phyloP scores from a whole-genome alignment of 164 flowering plant species.

The Berberis thunbergii region DNA sequence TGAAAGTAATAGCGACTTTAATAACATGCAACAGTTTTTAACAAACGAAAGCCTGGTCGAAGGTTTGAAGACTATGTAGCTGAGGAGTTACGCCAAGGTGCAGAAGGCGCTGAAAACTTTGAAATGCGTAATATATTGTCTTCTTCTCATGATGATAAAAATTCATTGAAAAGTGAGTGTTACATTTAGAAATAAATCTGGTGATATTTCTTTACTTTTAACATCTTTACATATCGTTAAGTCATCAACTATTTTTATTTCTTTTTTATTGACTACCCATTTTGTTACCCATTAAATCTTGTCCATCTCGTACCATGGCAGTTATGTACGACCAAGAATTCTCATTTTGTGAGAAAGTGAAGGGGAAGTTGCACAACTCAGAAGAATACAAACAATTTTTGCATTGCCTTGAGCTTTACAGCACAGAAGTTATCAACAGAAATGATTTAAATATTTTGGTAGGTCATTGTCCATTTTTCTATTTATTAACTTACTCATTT shows the following conservation, averaged over 20 bases:
- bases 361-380: conserved; percentile 46
- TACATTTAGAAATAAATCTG: too few species aligned
- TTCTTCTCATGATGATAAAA: conserved; percentile 45
- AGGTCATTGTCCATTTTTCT: conserved; percentile 8
- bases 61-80: conserved; percentile 38
- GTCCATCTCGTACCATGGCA: conserved; percentile 15
- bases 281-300: background rate
- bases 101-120: conserved; percentile 41
- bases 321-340: conserved; percentile 49
- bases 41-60: conserved; percentile 38
- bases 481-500: too few species aligned
- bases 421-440: conserved; percentile 59
- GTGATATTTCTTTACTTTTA: too few species aligned
- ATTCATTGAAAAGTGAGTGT: conserved; percentile 45
- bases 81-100: conserved; percentile 44
- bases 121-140: conserved; percentile 30
- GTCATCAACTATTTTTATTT: too few species aligned
- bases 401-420: conserved; percentile 61
- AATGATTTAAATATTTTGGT: conserved; percentile 70
- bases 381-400: conserved; percentile 59
- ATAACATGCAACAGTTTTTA: conserved; percentile 28
- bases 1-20: conserved; percentile 38
- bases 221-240: too few species aligned
- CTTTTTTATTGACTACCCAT: too few species aligned
- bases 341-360: conserved; percentile 63